Evolutionary conservation across 495 filamentous ascomycete genomes (phyloP), one percentile per base, ranked within the genome.

Genomic region (Cryomyces minteri): DNA sequence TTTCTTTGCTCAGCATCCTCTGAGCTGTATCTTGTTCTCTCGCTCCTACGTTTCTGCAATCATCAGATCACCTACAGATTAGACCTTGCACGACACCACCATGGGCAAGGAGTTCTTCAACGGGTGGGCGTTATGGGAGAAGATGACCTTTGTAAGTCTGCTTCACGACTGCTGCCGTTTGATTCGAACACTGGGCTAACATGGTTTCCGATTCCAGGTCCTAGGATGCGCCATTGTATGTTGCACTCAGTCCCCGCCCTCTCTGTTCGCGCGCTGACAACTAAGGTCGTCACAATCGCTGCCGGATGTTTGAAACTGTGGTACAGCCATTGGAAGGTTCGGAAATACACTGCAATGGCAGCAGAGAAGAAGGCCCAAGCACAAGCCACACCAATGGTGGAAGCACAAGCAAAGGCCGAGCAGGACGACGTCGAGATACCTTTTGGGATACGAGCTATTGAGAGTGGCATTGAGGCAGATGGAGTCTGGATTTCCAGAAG

Each of bases 361-460:
- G 76, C 77, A 51, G 73, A 76, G 43, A 76, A 76, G 53, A 71
- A 70, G 56, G 67, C 64, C 5, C 67, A 73, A 45, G 60, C 73
- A 39, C 61, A 67, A 43, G 67, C 71, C 48, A 58, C 76, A 61
- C 65, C 72, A 32, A 68, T 67, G 56, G 69, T 62, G 11, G 67
- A 51, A 32, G 48, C 53, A 8, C 34, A 55, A 39, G 48, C 62
- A 31, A 48, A 58, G 45, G 42, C 53, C 9, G 53, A 62, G 62
- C 54, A 64, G 57, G 58, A 59, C 56, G 54, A 53, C 28, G 68
- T 74, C 44, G 77, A 84, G 10, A 72, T 93, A 40, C 88, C 85
- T 4, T 98, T 95, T 54, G 90, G 90, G 28, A 77, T 93, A 31
- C 77, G 82, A 53, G 88, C 88, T 11, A 71, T 98, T 31, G 82